A percentile compares a stretch with the other conserved stretches of the same genome.
phyloP scores from a whole-genome alignment of 140 eudicot genomes.

The Oenanthe javanica region DNA sequence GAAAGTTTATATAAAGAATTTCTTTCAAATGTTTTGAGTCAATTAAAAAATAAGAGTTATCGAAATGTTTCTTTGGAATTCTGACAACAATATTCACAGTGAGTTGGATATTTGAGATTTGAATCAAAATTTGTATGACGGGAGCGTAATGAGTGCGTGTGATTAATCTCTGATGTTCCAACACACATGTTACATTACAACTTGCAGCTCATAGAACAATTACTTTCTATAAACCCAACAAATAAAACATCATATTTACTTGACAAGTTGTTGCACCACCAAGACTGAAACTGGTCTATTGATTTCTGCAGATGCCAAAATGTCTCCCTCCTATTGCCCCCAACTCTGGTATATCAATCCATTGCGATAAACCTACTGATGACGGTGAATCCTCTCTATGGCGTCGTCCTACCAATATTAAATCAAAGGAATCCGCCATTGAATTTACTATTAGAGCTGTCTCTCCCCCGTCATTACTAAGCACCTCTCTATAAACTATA shows the following conservation, averaged over 20 bases:
- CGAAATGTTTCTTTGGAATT: no score
- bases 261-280: slow-evolving; percentile 32
- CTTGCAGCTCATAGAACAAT: neutral
- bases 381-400: slow-evolving; percentile 22
- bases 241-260: neutral
- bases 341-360: slow-evolving; percentile 36
- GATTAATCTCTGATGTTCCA: neutral
- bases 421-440: slow-evolving; percentile 29
- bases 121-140: neutral
- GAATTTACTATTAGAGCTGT: slow-evolving; percentile 20
- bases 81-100: no score
- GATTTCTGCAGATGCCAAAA: slow-evolving; percentile 30
- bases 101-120: neutral
- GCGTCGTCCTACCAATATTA: slow-evolving; percentile 30
- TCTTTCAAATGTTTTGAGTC: no score
- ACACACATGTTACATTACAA: neutral
- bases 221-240: no score
- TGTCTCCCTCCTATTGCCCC: slow-evolving; percentile 35
- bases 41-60: no score
- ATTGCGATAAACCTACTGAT: slow-evolving; percentile 31
- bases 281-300: slow-evolving; percentile 33
- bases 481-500: slow-evolving; percentile 25
- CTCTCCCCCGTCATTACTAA: slow-evolving; percentile 34
- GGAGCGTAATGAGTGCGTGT: neutral
- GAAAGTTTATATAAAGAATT: no score